Percentiles rank a stretch among this genome's conserved stretches.
These are phyloP conservation scores for Candida tropicalis DNA, from an alignment of 1,139 yeast species.

Conservation along the genomic window DNA sequence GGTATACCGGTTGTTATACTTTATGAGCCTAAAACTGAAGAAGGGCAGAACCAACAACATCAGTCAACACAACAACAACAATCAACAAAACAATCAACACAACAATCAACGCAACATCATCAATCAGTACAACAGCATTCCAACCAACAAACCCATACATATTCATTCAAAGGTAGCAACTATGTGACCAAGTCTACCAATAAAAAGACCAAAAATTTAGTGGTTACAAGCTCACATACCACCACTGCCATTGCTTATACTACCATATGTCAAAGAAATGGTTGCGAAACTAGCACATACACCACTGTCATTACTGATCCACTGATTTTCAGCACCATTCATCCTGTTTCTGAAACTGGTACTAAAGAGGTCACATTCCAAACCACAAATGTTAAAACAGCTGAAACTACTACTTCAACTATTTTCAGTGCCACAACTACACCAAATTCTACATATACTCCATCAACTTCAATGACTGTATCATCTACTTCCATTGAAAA, in stretches of 20 bases:
- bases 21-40: constrained; percentile 20
- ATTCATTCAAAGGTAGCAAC: no score
- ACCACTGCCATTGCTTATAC: constrained; percentile 13
- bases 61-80: constrained; percentile 8
- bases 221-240: constrained; percentile 1
- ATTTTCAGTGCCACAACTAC: constrained; percentile 28
- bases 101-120: neutral
- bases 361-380: constrained; percentile 1
- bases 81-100: neutral
- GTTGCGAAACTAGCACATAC: constrained; percentile 15
- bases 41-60: constrained; percentile 4
- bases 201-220: neutral
- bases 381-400: constrained; percentile 19
- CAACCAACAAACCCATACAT: constrained; percentile 6
- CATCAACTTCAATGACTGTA: constrained; percentile 21
- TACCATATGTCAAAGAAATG: constrained; percentile 17
- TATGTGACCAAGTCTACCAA: neutral
- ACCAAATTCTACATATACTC: constrained; percentile 23
- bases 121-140: neutral
- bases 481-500: constrained; percentile 25
- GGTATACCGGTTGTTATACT: constrained; percentile 40
- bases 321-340: constrained; percentile 17
- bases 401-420: constrained; percentile 27
- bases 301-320: constrained; percentile 17
- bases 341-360: no score